These are phyloP conservation scores for Bipolaris zeicola DNA, from an alignment of 2,329 filamentous ascomycete genomes.

Conservation along the genomic window DNA sequence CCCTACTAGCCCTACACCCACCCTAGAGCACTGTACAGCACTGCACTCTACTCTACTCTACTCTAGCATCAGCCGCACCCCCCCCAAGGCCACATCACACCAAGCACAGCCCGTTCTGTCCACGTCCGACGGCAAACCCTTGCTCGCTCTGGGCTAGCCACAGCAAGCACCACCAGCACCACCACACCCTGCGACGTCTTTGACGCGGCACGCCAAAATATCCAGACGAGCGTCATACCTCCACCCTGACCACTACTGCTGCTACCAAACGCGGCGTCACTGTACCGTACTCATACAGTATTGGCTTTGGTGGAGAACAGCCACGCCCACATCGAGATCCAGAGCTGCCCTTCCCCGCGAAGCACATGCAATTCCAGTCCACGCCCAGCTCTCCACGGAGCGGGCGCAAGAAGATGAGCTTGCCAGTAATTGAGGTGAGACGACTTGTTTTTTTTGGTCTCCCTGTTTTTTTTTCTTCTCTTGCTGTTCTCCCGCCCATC, in stretches of 20 bases:
- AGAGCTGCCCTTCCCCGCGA: neutral
- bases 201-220: slow-evolving; percentile 27
- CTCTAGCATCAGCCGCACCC: neutral
- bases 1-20: neutral
- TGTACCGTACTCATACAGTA: neutral
- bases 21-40: neutral
- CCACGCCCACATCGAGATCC: slow-evolving; percentile 6
- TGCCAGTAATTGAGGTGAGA: slow-evolving; percentile 44
- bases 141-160: slow-evolving; percentile 16
- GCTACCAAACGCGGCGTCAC: slow-evolving; percentile 17
- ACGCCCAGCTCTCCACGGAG: slow-evolving; percentile 15
- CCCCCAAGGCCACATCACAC: neutral
- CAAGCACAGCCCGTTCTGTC: neutral
- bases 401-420: slow-evolving; percentile 33
- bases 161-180: slow-evolving; percentile 11
- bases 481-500: neutral
- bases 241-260: slow-evolving; percentile 14
- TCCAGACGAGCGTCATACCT: slow-evolving; percentile 36
- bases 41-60: no score
- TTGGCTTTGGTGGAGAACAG: neutral
- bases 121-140: slow-evolving; percentile 5
- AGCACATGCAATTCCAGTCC: slow-evolving; percentile 26
- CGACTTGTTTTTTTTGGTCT: neutral
- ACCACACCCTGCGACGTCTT: slow-evolving; percentile 20
- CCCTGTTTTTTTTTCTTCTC: neutral